Conservation (phyloP, 2,329 filamentous ascomycete species). For the Colletotrichum incanum region DNA sequence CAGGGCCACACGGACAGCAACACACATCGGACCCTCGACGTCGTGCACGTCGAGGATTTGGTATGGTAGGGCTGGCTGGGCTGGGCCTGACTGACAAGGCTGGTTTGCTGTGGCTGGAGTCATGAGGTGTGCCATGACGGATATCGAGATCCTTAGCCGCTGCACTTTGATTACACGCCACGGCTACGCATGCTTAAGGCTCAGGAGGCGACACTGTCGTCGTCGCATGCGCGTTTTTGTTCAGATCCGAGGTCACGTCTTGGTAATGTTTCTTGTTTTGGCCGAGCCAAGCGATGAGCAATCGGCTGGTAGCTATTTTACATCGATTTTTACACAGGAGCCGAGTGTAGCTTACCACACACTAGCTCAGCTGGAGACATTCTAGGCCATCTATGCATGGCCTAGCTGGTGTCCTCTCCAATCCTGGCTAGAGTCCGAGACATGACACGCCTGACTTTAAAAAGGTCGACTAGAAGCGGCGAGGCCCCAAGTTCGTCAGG, state of each 20-base stretch:
- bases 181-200: slow-evolving; percentile 14
- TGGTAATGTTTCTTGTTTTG: slow-evolving; percentile 21
- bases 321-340: slow-evolving; percentile 16
- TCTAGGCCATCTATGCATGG: slow-evolving; percentile 10
- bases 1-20: slow-evolving; percentile 25
- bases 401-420: slow-evolving; percentile 9
- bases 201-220: slow-evolving; percentile 1
- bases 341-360: slow-evolving; percentile 6
- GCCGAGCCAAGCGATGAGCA: slow-evolving; percentile 9
- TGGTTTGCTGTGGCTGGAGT: slow-evolving; percentile 30
- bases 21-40: slow-evolving; percentile 13
- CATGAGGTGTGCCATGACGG: slow-evolving; percentile 32
- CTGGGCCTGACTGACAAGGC: slow-evolving; percentile 17
- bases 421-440: not conserved
- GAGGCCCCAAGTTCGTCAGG: not conserved
- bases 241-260: not conserved
- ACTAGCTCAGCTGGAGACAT: slow-evolving; percentile 10
- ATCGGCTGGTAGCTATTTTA: slow-evolving; percentile 24
- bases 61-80: slow-evolving; percentile 36
- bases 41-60: slow-evolving; percentile 14
- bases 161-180: slow-evolving; percentile 2
- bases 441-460: slow-evolving; percentile 12
- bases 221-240: not conserved
- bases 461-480: not conserved
- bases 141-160: not conserved